Evolutionary conservation across 2,329 filamentous ascomycete species (phyloP).

Genomic region (Daldinia sp.): DNA sequence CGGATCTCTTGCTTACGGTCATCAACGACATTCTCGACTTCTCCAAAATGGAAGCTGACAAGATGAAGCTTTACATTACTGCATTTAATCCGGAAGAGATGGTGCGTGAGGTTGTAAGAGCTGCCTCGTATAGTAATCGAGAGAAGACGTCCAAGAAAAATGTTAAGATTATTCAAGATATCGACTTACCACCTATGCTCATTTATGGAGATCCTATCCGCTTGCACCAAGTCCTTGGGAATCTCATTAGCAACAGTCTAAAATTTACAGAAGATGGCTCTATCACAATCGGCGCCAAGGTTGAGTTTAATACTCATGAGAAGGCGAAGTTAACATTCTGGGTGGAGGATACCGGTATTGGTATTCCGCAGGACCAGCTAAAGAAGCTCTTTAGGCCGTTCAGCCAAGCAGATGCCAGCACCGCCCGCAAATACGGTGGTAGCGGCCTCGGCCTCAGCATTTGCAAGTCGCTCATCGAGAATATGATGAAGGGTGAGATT

Average conservation of each 20-base stretch:
- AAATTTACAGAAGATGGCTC: slow-evolving; percentile 92
- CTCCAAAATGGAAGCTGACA: slow-evolving; percentile 91
- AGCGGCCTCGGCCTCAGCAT: slow-evolving; percentile 93
- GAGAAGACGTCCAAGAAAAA: slow-evolving; percentile 72
- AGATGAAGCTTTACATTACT: slow-evolving; percentile 83
- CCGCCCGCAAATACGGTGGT: slow-evolving; percentile 89
- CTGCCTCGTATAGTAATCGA: slow-evolving; percentile 73
- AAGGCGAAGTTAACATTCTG: slow-evolving; percentile 83
- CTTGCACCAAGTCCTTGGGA: slow-evolving; percentile 78
- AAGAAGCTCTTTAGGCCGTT: slow-evolving; percentile 92
- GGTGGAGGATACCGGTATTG: slow-evolving; percentile 91
- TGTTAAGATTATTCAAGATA: slow-evolving; percentile 75
- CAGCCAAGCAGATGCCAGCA: slow-evolving; percentile 91
- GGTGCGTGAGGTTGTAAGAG: slow-evolving; percentile 74
- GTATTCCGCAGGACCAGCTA: slow-evolving; percentile 84
- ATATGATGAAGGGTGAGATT: slow-evolving; percentile 89
- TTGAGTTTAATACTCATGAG: slow-evolving; percentile 77
- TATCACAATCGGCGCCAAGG: slow-evolving; percentile 82
- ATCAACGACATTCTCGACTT: slow-evolving; percentile 98
- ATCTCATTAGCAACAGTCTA: slow-evolving; percentile 91
- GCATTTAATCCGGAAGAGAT: slow-evolving; percentile 76
- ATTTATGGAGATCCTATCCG: slow-evolving; percentile 75
- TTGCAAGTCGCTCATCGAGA: slow-evolving; percentile 93
- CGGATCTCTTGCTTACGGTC: slow-evolving; percentile 87
- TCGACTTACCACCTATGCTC: slow-evolving; percentile 80